Conservation (phyloP, 768 basidiomycete genomes). For the Crepidotus variabilis region DNA sequence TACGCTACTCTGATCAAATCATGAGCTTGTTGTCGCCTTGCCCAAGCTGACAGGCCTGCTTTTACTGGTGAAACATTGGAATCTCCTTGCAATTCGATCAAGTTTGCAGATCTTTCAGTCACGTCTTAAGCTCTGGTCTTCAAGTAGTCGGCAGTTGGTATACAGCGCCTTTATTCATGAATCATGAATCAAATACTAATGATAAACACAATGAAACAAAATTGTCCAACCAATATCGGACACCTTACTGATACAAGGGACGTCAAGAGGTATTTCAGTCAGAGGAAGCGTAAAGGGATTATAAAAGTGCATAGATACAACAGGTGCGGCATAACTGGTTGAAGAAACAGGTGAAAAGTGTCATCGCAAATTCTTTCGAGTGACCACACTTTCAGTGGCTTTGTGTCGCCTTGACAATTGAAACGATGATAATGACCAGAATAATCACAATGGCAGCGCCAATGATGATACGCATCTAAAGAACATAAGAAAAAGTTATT, state of each 20-base stretch:
- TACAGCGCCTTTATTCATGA: no score
- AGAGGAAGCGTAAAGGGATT: slow-evolving; percentile 13
- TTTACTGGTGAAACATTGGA: neutral
- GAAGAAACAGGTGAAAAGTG: slow-evolving; percentile 7
- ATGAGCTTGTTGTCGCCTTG: neutral
- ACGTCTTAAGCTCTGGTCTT: no score
- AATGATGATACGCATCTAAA: slow-evolving; percentile 95
- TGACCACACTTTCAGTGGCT: slow-evolving; percentile 17
- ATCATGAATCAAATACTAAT: no score
- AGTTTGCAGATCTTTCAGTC: no score
- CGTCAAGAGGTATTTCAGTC: neutral
- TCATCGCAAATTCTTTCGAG: neutral
- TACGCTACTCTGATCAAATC: neutral
- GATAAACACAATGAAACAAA: neutral
- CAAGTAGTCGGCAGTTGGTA: no score
- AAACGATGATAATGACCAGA: slow-evolving; percentile 93
- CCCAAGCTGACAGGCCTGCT: neutral
- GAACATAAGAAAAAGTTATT: neutral
- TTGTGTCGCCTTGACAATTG: slow-evolving; percentile 83
- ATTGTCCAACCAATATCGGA: neutral
- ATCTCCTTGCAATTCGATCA: no score
- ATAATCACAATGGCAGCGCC: slow-evolving; percentile 86
- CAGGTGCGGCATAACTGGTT: slow-evolving; percentile 17
- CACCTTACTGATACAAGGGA: neutral
- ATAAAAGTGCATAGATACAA: slow-evolving; percentile 25